These are phyloP conservation scores for Rhododendron henanense DNA, from an alignment of 148 eudicot species.

Conservation along the genomic window DNA sequence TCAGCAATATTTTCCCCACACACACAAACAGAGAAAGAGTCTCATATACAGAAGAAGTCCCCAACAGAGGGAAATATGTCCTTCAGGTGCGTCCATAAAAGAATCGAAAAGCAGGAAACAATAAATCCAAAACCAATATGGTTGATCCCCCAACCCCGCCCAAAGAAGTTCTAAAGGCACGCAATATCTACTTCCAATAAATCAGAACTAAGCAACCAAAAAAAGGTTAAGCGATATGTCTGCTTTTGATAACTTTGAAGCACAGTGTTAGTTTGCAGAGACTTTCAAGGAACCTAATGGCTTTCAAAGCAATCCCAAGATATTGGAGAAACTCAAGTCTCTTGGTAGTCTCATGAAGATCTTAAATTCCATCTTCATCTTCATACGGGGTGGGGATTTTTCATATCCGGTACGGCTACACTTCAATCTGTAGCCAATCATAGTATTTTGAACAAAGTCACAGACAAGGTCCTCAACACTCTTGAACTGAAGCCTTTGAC, in stretches of 20 bases:
- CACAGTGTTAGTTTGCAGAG: neutral
- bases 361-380: neutral
- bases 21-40: neutral
- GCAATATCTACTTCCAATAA: neutral
- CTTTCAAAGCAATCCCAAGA: slow-evolving; percentile 1
- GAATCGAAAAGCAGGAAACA: neutral
- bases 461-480: neutral
- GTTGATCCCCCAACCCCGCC: neutral
- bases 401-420: neutral
- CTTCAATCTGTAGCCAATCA: neutral
- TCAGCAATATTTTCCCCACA: neutral
- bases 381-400: neutral
- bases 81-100: neutral
- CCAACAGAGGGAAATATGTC: neutral
- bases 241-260: neutral
- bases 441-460: neutral
- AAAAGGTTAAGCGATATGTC: neutral
- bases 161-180: neutral
- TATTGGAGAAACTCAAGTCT: neutral
- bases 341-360: neutral
- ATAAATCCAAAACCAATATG: neutral
- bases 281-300: neutral
- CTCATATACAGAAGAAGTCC: neutral
- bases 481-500: neutral
- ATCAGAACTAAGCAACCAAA: slow-evolving; percentile 1